Evolutionary conservation across 2,329 filamentous ascomycete species (phyloP).

Genomic region (Phialophora expanda): DNA sequence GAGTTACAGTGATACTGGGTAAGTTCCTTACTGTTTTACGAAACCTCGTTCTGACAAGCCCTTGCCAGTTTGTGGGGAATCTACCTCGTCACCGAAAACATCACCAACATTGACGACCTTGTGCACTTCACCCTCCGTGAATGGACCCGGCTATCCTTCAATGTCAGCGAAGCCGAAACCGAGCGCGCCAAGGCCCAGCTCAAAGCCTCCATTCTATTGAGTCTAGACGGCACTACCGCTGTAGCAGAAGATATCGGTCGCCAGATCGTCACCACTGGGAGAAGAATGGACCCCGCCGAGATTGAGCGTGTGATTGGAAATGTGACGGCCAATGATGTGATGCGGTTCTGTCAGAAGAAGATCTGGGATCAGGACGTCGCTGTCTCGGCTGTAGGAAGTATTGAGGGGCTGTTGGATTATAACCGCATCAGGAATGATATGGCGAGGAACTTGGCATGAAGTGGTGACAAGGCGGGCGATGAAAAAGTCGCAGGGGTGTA

Average conservation of each 20-base stretch:
- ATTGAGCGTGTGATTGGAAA: slow-evolving; percentile 88
- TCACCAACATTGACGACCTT: slow-evolving; percentile 87
- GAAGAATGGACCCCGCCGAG: slow-evolving; percentile 87
- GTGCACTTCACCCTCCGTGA: slow-evolving; percentile 98
- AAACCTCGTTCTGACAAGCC: neutral
- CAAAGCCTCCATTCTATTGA: slow-evolving; percentile 96
- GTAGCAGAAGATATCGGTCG: slow-evolving; percentile 98
- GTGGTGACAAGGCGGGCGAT: neutral
- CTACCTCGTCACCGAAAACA: slow-evolving; percentile 92
- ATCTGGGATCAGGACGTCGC: slow-evolving; percentile 98
- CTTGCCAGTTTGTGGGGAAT: slow-evolving; percentile 90
- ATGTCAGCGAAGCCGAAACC: slow-evolving; percentile 85
- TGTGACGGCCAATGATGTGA: slow-evolving; percentile 95
- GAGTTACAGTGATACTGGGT: slow-evolving; percentile 99
- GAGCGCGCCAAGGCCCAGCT: slow-evolving; percentile 99
- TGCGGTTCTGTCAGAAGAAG: slow-evolving; percentile 93
- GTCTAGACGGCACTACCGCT: slow-evolving; percentile 94
- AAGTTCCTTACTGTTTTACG: slow-evolving; percentile 48
- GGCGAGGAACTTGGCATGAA: slow-evolving; percentile 70
- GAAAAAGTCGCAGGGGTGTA: too few species aligned
- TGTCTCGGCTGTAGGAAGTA: slow-evolving; percentile 87
- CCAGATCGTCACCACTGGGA: slow-evolving; percentile 96
- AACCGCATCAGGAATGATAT: slow-evolving; percentile 72
- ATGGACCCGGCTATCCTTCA: slow-evolving; percentile 92
- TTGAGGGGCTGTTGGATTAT: slow-evolving; percentile 74